Evolutionary conservation across 768 basidiomycete genomes (phyloP), one percentile per base, ranked within the genome.

Genomic region (Suillus tomentosus): DNA sequence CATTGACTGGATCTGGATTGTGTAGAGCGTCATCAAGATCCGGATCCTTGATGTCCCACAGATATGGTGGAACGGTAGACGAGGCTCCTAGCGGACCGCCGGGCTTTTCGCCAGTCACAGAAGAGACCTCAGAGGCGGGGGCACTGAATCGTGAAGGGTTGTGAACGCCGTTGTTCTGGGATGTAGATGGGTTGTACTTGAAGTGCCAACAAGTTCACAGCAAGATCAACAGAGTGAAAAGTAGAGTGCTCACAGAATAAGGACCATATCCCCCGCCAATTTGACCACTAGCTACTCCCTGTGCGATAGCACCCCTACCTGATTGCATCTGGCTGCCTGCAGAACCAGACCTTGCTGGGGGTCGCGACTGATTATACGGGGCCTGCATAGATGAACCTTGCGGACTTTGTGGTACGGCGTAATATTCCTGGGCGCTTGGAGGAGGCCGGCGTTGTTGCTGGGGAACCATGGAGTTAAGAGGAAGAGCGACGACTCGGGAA

Each of bases 21-120:
- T 98, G 96, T 24, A 98, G 82, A 24, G 87, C 84, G 74, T 98
- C 96, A 79, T 97, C 95, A 19, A 91, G 81, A 73, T 96, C 94
- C 10, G 93, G 88, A 63, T 94, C 94, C 71, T 84, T 87, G 27
- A 79, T 79, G 74, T 93, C 92, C 89, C 90, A 94, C 69, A 88
- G 71, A 71, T 86, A 90, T 70, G 87, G 82, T 17, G 90, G 90
- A 5, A 91, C 82, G 0, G 90, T 86, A 10, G 85, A 82, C 10
- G 86, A 87, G 67, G 84, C 79, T 67, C 79, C 73, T 27, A 79
- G 55, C 15, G 54, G n/a, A 31, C 63, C 70, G 13, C 55, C 67
- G 0, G 74, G 70, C 19, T 75, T 73, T 70, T 79, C 77, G 6
- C 79, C 76, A 4, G 74, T 75, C 60, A 68, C 65, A 57, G 79